A percentile compares a stretch with the other conserved stretches of the same genome.
Conservation (phyloP, 1,139 yeast genomes). For the Kodamaea ohmeri region DNA sequence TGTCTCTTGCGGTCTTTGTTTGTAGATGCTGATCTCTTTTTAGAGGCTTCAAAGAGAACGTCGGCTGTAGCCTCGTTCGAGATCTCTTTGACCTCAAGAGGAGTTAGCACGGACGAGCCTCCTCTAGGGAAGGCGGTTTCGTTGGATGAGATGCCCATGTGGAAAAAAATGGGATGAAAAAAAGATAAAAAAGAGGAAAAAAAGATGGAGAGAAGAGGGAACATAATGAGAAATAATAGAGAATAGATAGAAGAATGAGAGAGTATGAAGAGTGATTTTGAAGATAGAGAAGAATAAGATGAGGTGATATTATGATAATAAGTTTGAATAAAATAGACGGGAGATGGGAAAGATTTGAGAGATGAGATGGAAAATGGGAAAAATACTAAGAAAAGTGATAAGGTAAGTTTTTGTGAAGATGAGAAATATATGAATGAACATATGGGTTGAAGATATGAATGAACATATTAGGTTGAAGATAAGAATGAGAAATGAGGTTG, state of each 20-base stretch:
- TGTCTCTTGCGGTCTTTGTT: slow-evolving; percentile 24
- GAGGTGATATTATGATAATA: too few species aligned
- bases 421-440: too few species aligned
- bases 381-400: too few species aligned
- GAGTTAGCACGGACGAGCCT: slow-evolving; percentile 79
- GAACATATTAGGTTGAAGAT: too few species aligned
- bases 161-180: slow-evolving; percentile 9
- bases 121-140: slow-evolving; percentile 95
- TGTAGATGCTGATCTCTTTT: slow-evolving; percentile 30
- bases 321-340: too few species aligned
- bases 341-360: too few species aligned
- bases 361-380: too few species aligned
- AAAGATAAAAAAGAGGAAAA: neutral
- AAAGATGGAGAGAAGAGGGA: slow-evolving; percentile 1
- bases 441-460: too few species aligned
- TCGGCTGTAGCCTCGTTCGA: slow-evolving; percentile 90
- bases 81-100: slow-evolving; percentile 88
- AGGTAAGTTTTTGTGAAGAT: too few species aligned
- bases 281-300: too few species aligned
- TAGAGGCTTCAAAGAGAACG: slow-evolving; percentile 58
- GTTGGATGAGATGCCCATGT: slow-evolving; percentile 19
- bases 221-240: neutral
- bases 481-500: too few species aligned
- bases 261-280: neutral
- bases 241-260: too few species aligned